phyloP scores from a whole-genome alignment of 2,329 filamentous ascomycete species.

The Venturia oleaginea region DNA sequence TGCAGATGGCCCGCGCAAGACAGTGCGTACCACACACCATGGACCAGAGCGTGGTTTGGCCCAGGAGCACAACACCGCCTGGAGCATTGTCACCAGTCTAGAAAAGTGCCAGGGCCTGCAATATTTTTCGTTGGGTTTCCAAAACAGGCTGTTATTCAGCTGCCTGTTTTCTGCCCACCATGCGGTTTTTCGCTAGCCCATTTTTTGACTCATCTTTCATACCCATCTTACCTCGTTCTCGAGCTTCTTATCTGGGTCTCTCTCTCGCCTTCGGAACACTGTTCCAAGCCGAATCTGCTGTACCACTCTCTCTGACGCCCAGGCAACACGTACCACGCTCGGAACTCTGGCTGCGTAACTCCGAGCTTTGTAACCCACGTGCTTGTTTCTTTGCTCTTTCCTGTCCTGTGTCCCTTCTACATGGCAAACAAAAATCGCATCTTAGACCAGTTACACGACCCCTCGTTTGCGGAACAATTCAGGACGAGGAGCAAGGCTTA shows the following conservation, averaged over 20 bases:
- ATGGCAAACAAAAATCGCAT: neutral
- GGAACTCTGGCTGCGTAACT: neutral
- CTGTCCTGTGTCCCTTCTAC: neutral
- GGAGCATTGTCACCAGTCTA: neutral
- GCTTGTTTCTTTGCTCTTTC: neutral
- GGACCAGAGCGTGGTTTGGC: neutral
- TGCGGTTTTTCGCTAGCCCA: too few relatives aligned
- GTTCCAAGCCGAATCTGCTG: neutral
- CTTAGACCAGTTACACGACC: neutral
- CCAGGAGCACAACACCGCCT: neutral
- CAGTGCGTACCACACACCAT: neutral
- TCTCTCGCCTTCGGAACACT: neutral
- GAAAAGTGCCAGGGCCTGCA: neutral
- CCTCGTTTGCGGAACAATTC: neutral
- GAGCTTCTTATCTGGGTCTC: too few relatives aligned
- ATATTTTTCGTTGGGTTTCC: neutral
- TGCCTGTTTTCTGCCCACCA: neutral
- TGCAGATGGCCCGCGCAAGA: neutral
- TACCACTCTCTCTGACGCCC: neutral
- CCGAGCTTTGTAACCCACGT: neutral
- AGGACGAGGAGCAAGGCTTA: neutral
- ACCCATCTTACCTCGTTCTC: too few relatives aligned
- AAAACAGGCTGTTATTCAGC: neutral
- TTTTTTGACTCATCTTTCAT: too few relatives aligned
- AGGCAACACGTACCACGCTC: neutral